These are phyloP conservation scores for Phytophthora cryptogea DNA, from an alignment of 352 stramenopile genomes.

Conservation along the genomic window DNA sequence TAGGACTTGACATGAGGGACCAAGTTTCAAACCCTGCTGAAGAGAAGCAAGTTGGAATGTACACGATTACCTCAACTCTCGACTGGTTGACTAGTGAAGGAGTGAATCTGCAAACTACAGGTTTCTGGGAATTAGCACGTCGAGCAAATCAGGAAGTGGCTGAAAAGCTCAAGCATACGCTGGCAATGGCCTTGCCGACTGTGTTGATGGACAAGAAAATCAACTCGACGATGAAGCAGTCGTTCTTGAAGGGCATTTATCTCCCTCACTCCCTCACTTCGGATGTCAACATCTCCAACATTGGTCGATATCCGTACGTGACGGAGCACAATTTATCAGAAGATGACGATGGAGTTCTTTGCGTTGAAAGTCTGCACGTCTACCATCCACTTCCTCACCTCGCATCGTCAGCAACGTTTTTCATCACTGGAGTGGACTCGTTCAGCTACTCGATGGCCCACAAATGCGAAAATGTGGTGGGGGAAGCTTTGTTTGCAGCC, in stretches of 20 bases:
- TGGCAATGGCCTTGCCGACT: slow-evolving; percentile 13
- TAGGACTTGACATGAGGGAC: slow-evolving; percentile 42
- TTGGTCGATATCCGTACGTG: slow-evolving; percentile 34
- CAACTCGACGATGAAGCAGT: slow-evolving; percentile 18
- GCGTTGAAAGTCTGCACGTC: slow-evolving; percentile 47
- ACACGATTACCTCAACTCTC: slow-evolving; percentile 20
- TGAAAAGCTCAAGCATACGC: slow-evolving; percentile 10
- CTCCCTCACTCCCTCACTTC: slow-evolving; percentile 24
- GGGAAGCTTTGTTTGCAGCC: slow-evolving; percentile 8
- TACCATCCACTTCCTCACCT: slow-evolving; percentile 32
- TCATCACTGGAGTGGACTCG: slow-evolving; percentile 24
- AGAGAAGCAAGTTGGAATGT: slow-evolving; percentile 33
- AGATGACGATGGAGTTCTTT: slow-evolving; percentile 19
- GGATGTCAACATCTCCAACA: slow-evolving; percentile 42
- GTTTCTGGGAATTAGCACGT: slow-evolving; percentile 51
- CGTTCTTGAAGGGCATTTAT: slow-evolving; percentile 15
- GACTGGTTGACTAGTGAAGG: slow-evolving; percentile 15
- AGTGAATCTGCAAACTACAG: slow-evolving; percentile 19
- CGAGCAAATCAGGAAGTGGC: slow-evolving; percentile 25
- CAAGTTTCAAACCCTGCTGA: slow-evolving; percentile 26
- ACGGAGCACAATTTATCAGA: slow-evolving; percentile 14
- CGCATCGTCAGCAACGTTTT: slow-evolving; percentile 40
- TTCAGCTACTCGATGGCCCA: slow-evolving; percentile 69
- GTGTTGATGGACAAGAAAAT: slow-evolving; percentile 24
- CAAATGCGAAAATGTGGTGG: slow-evolving; percentile 45